Percentiles rank a stretch among this genome's conserved stretches.
Conservation (phyloP, 371 early-diverging fungal species). For the Gilbertella persicaria region DNA sequence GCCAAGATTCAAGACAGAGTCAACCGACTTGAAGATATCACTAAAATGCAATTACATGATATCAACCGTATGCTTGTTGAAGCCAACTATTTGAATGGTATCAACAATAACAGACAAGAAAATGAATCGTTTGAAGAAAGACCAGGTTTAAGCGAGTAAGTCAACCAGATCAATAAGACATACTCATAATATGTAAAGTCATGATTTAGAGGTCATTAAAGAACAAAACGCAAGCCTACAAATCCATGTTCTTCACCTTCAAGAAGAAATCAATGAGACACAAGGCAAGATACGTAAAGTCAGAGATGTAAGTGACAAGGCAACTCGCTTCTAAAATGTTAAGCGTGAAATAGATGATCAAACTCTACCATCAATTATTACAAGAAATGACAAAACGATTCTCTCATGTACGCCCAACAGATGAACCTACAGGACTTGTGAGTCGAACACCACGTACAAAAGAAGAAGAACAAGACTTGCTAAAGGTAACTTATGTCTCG, state of each 20-base stretch:
- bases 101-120: slow-evolving; percentile 30
- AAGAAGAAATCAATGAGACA: slow-evolving; percentile 72
- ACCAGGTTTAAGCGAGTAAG: slow-evolving; percentile 50
- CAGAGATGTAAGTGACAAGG: slow-evolving; percentile 58
- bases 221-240: slow-evolving; percentile 64
- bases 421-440: slow-evolving; percentile 26
- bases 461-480: slow-evolving; percentile 74
- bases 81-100: slow-evolving; percentile 54
- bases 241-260: slow-evolving; percentile 59
- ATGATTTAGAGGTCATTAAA: slow-evolving; percentile 58
- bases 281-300: slow-evolving; percentile 73
- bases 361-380: slow-evolving; percentile 61
- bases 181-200: slow-evolving; percentile 28
- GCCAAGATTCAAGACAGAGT: slow-evolving; percentile 63
- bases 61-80: slow-evolving; percentile 72
- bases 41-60: slow-evolving; percentile 63
- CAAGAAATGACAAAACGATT: slow-evolving; percentile 51
- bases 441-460: slow-evolving; percentile 45
- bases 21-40: slow-evolving; percentile 62
- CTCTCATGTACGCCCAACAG: slow-evolving; percentile 25
- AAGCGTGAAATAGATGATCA: slow-evolving; percentile 31
- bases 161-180: background rate
- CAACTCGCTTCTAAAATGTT: background rate
- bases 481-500: slow-evolving; percentile 51
- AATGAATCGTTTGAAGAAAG: slow-evolving; percentile 31